Base-by-base conservation (phyloP, 257 asterid species). In the Mentha longifolia region DNA sequence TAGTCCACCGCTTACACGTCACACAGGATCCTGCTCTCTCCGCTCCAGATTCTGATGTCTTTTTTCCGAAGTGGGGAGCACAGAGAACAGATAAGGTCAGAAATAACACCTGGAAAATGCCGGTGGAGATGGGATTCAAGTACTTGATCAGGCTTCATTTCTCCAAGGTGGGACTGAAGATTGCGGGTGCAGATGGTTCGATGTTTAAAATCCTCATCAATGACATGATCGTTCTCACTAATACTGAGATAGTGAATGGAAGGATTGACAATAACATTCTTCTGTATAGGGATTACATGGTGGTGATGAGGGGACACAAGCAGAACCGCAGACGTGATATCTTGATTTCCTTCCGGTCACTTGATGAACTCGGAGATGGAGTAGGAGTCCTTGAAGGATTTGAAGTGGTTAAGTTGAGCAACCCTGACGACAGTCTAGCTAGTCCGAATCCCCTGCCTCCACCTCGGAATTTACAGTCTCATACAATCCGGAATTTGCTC, bases 331-430 rank as follows among this genome's bases (percentile, higher is more conserved):
- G 37, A 31, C 6, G 4, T 3, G 37, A 31, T 5, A 31, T 31
- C 37, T 5, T 31, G 4, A 5, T 31, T 31, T 31, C 37, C 37
- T 5, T 31, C 37, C 6, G 6, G 37, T 31, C 37, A 31, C 6
- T 3, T 1, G 6, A 31, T 31, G 37, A 31, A 31, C 6, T 31
- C 6, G 37, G 6, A 31, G 37, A 31, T 31, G 77, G 82, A 37
- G 28, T 51, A n/a, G 79, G 70, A 37, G 77, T 78, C 61, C 62
- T 85, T 22, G 66, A 66, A 55, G 95, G 92, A 54, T 65, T 88
- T 25, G 87, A 86, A 67, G 73, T 88, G 33, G 80, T 82, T 42
- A 88, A 88, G 85, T 58, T 88, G 72, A 82, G 95, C 80, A 85
- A 88, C 60, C 84, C 70, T 17, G 91, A 83, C 35, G 82, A 87